Base-by-base conservation (phyloP, 495 filamentous ascomycete genomes). In the Aspergillus sparsus region DNA sequence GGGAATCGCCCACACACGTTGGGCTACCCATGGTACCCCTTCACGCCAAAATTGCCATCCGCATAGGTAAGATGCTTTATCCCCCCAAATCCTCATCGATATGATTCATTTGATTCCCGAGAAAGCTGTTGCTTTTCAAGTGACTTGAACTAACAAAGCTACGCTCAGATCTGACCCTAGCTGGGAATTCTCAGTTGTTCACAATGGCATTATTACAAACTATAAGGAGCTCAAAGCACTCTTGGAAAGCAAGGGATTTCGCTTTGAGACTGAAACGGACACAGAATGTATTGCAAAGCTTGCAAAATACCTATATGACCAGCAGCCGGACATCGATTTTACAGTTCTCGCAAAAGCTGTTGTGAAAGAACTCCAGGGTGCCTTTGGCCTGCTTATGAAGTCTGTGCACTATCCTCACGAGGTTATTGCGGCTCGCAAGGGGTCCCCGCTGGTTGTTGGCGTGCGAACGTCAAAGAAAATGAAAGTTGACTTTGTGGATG, bases 121-220 rank as follows among this genome's bases (percentile, higher is more conserved):
- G 3, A 9, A 44, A 21, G 4, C 21, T 3, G 21, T 27, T 27
- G 21, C 21, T 27, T 27, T 6, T 9, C 12, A 33, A n/a, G 8
- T 11, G 11, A 21, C 18, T 37, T n/a, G 21, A n/a, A 21, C 52
- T 61, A 44, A 61, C 34, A 44, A 42, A 27, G 15, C 15, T 46
- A 12, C 12, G 3, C 31, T 16, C 15, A 85, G 84, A 62, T 88
- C 85, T 46, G 94, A 98, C 70, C 86, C 88, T 67, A 89, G 80
- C 66, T 98, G 92, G 91, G 87, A 98, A 76, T 98, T 98, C 73
- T 84, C 92, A 59, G 89, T 98, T 66, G 93, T 97, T 45, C 94
- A 98, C 87, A 98, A 98, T 76, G 94, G 94, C 72, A 98, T 98
- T 82, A 98, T 98, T 80, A 98, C 94, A 80, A 98, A 98, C 83